Evolutionary conservation across 768 basidiomycete genomes (phyloP), one percentile per base, ranked within the genome.

Genomic region (Erythrobasidium yunnanense): DNA sequence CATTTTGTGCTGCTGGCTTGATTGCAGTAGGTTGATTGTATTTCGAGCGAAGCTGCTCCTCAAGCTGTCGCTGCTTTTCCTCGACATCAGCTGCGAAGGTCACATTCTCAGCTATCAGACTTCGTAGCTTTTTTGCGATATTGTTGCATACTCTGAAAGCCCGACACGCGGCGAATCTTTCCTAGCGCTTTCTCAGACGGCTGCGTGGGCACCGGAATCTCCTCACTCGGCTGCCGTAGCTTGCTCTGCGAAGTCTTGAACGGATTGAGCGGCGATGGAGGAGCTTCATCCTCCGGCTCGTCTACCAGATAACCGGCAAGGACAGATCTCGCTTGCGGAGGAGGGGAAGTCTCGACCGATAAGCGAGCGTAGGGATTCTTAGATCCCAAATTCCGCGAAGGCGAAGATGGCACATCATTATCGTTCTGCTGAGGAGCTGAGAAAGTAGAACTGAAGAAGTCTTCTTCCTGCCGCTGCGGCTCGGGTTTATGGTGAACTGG

Each of bases 121-220:
- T 42, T 11, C 25, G n/a, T 34, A 33, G n/a, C 20, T 35, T 46
- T 11, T 22, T 3, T 46, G 22, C 34, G 7, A n/a, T 18, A 6
- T 15, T 17, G 23, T 7, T 8, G 50, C 47, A 23, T 25, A 63
- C 60, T 49, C 2, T 20, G 42, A 15, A 49, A 29, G 7, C 60
- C 60, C n/a, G 60, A 63, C 4, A 63, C 22, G 20, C 49, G 47
- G 8, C 60, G 60, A 2, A 63, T 25, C 47, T 63, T 63, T 23
- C 60, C 60, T 17, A 63, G 49, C n/a, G 60, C 60, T 25, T 63
- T 63, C 22, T 25, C 60, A n/a, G 60, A 63, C 3, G 60, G 60
- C 47, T 51, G 29, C 47, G 18, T 25, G 2, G 47, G 47, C 15
- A 32, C 47, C 33, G 25, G 30, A 4, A 11, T n/a, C 4, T 63